These are phyloP conservation scores for Bocquillonia castaneifolia DNA, from an alignment of 441 rosid species.

Conservation along the genomic window DNA sequence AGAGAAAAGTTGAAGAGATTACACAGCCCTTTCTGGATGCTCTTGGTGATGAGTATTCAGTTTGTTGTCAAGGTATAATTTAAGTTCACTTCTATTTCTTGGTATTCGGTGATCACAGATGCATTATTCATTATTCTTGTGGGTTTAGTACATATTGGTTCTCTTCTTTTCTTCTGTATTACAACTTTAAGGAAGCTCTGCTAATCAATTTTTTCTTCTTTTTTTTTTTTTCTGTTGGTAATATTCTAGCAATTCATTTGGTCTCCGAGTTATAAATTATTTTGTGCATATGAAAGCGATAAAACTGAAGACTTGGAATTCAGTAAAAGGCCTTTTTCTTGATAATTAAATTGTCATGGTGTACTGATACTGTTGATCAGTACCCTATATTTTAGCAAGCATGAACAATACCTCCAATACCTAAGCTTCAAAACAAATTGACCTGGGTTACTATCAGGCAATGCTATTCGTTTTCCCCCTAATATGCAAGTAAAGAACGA, in stretches of 20 bases:
- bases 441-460: no score
- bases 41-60: slow-evolving; percentile 71
- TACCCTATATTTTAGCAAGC: no score
- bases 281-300: not conserved
- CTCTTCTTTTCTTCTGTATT: not conserved
- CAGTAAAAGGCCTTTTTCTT: no score
- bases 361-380: no score
- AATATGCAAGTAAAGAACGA: no score
- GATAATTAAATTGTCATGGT: no score
- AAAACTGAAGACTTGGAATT: no score
- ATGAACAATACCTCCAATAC: no score
- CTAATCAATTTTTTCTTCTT: not conserved
- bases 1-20: slow-evolving; percentile 58
- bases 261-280: not conserved
- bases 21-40: slow-evolving; percentile 62
- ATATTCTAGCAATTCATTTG: no score
- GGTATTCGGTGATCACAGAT: not conserved
- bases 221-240: not conserved
- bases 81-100: slow-evolving; percentile 1
- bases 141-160: not conserved
- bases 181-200: not conserved
- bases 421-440: no score
- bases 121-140: not conserved
- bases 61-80: slow-evolving; percentile 67
- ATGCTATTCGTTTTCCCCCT: no score